These are phyloP conservation scores for Linnemannia zychae DNA, from an alignment of 192 early-diverging fungal species.

Conservation along the genomic window DNA sequence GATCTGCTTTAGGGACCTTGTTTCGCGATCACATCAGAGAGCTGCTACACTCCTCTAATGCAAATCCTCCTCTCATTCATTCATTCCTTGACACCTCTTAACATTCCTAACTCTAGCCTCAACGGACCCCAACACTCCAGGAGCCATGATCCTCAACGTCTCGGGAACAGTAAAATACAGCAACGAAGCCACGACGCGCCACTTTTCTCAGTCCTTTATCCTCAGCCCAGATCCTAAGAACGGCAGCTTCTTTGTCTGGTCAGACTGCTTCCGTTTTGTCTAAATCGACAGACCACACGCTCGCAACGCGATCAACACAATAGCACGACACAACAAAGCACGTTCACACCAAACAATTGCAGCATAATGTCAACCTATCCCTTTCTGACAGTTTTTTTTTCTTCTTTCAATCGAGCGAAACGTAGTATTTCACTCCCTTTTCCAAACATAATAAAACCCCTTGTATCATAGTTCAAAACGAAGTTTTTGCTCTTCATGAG, in stretches of 20 bases:
- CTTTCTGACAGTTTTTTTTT: no score
- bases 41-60: neutral
- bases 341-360: no score
- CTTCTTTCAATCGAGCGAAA: no score
- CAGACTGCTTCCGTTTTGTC: conserved; percentile 60
- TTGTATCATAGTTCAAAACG: no score
- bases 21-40: neutral
- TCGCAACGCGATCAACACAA: no score
- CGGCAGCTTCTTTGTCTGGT: conserved; percentile 65
- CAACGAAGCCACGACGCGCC: conserved; percentile 47
- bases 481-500: no score
- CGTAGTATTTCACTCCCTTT: no score
- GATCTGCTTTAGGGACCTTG: neutral
- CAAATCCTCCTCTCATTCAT: neutral
- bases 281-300: neutral
- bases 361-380: no score
- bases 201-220: conserved; percentile 65
- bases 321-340: neutral
- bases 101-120: conserved; percentile 18
- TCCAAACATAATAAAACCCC: no score
- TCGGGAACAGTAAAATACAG: conserved; percentile 63
- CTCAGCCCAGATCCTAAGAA: conserved; percentile 59
- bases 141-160: conserved; percentile 62
- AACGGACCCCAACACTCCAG: conserved; percentile 52
- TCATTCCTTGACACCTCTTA: neutral